A percentile compares a stretch with the other conserved stretches of the same genome.
phyloP scores from a whole-genome alignment of 345 rosid genomes.

The Brassica napus region Da-Ae NC_063452.1:57910001-57910500 shows the following conservation, averaged over 20 bases:
- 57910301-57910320: constrained; percentile 84
- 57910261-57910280: constrained; percentile 74
- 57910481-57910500: constrained; percentile 63
- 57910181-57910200: constrained; percentile 56
- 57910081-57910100: constrained; percentile 37
- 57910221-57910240: constrained; percentile 86
- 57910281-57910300: constrained; percentile 92
- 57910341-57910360: constrained; percentile 72
- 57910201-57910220: constrained; percentile 71
- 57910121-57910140: constrained; percentile 64
- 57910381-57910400: constrained; percentile 24
- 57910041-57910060: constrained; percentile 34
- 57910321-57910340: constrained; percentile 70
- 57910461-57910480: constrained; percentile 54
- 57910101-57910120: constrained; percentile 58
- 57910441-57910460: constrained; percentile 34
- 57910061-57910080: constrained; percentile 24
- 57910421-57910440: constrained; percentile 46
- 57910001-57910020: constrained; percentile 19
- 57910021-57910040: constrained; percentile 25
- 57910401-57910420: constrained; percentile 52
- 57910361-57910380: constrained; percentile 46
- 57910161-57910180: constrained; percentile 48
- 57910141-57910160: constrained; percentile 50
- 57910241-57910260: constrained; percentile 84